These are phyloP conservation scores for Centrapalus pauciflorus DNA, from an alignment of 129 eudicot genomes.

Conservation along the genomic window DNA sequence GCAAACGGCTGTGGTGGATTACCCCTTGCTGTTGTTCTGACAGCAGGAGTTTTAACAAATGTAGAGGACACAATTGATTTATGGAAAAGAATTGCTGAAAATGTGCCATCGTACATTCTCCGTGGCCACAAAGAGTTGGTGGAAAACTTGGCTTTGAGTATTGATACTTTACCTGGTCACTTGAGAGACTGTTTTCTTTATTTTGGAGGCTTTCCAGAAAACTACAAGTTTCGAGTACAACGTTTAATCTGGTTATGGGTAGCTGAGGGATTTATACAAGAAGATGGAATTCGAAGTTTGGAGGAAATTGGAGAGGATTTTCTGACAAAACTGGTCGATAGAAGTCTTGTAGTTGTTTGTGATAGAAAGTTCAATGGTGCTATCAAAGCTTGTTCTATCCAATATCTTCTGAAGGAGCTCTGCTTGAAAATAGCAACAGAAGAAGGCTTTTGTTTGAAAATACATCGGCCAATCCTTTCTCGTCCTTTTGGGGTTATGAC, in stretches of 20 bases:
- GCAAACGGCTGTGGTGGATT: conserved; percentile 24
- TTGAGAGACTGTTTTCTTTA: conserved; percentile 27
- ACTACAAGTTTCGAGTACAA: neutral
- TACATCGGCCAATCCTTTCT: neutral
- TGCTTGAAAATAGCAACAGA: conserved; percentile 16
- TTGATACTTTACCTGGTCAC: conserved; percentile 6
- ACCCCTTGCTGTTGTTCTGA: conserved; percentile 32
- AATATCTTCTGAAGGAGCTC: conserved; percentile 27
- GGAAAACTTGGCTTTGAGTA: conserved; percentile 2
- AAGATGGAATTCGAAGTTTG: neutral
- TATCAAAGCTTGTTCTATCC: conserved; percentile 2
- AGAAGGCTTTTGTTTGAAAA: neutral
- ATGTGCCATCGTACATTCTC: neutral
- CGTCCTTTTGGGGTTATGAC: neutral
- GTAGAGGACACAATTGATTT: neutral
- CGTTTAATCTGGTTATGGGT: conserved; percentile 27
- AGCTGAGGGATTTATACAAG: conserved; percentile 27
- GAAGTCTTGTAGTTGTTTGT: neutral
- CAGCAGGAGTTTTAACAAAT: conserved; percentile 31
- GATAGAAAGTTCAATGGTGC: conserved; percentile 1
- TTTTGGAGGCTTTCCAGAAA: conserved; percentile 15
- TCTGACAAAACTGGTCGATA: conserved; percentile 1
- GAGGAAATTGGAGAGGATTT: conserved; percentile 17
- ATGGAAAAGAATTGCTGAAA: neutral
- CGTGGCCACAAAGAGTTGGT: neutral